A percentile compares a stretch with the other conserved stretches of the same genome.
phyloP scores from a whole-genome alignment of 108 stramenopile genomes.

The Cafeteria roenbergensis region DNA sequence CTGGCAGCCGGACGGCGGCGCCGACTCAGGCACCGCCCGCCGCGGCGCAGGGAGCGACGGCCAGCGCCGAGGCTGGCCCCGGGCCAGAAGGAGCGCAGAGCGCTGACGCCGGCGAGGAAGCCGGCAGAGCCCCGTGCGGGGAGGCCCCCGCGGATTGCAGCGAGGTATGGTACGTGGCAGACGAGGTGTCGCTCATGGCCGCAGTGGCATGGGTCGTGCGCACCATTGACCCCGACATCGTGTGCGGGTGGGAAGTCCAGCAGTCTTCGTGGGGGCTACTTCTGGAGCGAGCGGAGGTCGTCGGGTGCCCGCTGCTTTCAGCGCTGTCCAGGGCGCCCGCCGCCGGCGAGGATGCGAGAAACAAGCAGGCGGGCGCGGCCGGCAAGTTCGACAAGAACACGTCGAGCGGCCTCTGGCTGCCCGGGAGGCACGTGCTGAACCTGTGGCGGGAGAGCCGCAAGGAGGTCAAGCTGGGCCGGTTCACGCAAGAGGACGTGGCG shows the following conservation, averaged over 20 bases:
- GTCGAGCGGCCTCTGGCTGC: slow-evolving; percentile 28
- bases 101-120: not conserved
- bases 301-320: slow-evolving; percentile 3
- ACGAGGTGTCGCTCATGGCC: not conserved
- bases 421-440: slow-evolving; percentile 35
- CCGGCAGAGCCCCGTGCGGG: not conserved
- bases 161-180: not conserved
- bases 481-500: slow-evolving; percentile 10
- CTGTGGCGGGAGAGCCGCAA: slow-evolving; percentile 35
- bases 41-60: no score
- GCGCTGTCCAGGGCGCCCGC: slow-evolving; percentile 19
- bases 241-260: slow-evolving; percentile 27
- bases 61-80: no score
- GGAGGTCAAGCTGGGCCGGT: slow-evolving; percentile 36
- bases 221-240: slow-evolving; percentile 19
- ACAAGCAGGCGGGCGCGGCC: slow-evolving; percentile 14
- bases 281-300: slow-evolving; percentile 18
- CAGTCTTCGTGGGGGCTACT: slow-evolving; percentile 37
- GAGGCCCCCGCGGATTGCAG: no score
- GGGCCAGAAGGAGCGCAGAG: not conserved
- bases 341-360: slow-evolving; percentile 23
- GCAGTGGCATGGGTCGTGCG: slow-evolving; percentile 7
- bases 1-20: not conserved
- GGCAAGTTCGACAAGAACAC: slow-evolving; percentile 23
- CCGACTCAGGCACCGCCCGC: not conserved